Base-by-base conservation (phyloP, 345 rosid species). In the Crucihimalaya himalaica region DNA sequence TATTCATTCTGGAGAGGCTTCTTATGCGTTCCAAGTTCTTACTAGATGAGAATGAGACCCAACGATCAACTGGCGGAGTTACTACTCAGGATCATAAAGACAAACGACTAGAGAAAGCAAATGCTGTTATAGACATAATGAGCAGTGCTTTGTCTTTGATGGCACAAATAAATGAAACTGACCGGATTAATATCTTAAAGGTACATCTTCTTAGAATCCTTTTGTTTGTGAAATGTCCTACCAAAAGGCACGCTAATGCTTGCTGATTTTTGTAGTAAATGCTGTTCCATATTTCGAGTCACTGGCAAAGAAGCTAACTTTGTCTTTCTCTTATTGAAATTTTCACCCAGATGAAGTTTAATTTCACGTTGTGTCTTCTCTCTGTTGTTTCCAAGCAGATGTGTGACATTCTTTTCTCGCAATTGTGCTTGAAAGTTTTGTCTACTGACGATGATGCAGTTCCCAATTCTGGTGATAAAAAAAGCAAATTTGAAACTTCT, bases 331-430 rank as follows among this genome's bases (percentile, higher is more conserved):
- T 61, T 61, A 40, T 43, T 69, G 13, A 15, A 63, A 76, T 14
- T 50, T 39, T 60, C 19, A 62, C 51, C 19, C n/a, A 47, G 60
- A 55, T 35, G 59, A 51, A 31, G 37, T 63, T 63, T 46, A 47
- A 73, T 12, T 63, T 39, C 32, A 32, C 52, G 10, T 20, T 58
- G 32, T 68, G 29, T 53, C 51, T 71, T 58, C 45, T 56, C 23
- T 76, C 60, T 83, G 78, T 55, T 81, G 66, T 79, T 80, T 71
- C 75, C 62, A 39, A 56, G 81, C 89, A 92, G 99, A 95, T 95
- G 99, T 95, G 99, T 76, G 98, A 88, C 82, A 89, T 95, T 73
- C 86, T 92, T 62, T 92, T 95, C 89, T 88, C 97, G 68, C 99
- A 95, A 86, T 67, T 95, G 74, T 88, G 97, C 89, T 87, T 95